Evolutionary conservation across 1,284 basidiomycete genomes (phyloP), one percentile per base, ranked within the genome.

Genomic region (Hypsizygus ulmarius): DNA sequence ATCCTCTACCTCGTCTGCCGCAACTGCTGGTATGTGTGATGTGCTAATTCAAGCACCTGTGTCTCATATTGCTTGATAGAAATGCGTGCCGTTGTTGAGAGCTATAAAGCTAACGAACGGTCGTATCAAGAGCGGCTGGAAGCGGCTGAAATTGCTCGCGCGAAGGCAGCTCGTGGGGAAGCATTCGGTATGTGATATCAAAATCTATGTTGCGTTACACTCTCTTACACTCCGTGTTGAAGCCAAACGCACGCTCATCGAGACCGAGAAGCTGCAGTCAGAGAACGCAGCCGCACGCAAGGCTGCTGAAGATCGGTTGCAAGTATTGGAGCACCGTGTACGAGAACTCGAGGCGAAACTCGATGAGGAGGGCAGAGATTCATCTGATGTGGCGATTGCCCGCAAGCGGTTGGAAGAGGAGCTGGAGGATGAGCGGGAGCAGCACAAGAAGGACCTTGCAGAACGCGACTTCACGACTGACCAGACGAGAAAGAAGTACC

Each of bases 401-500:
- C 76, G 82, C 33, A 79, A 82, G 47, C 77, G 84, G 21, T 70
- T 90, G 16, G 74, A 79, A 1, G 85, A 84, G 52, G 85, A 86
- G 60, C 74, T 90, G 61, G 84, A 90, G 54, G 84, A 87, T 53
- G 86, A 89, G 64, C 78, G 86, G 51, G 81, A 84, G 53, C 83
- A 82, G 49, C 82, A 90, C 60, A 79, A 82, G 60, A 84, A 90
- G 57, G 87, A 90, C 54, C 74, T 90, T 19, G 73, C 78, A 9
- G 87, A 90, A 51, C 78, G 87, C 10, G 88, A 91, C 63, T 88
- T 89, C 60, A 72, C 83, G 10, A 76, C 81, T 35, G 84, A 90
- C 56, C 86, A 89, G 62, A 90, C 86, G 1, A 79, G 87, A 50
- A 87, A 90, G 72, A 90, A 90, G 63, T 90, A 90, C 59, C 87